Base-by-base conservation (phyloP, 257 asterid genomes). In the Scutellaria baicalensis region DNA sequence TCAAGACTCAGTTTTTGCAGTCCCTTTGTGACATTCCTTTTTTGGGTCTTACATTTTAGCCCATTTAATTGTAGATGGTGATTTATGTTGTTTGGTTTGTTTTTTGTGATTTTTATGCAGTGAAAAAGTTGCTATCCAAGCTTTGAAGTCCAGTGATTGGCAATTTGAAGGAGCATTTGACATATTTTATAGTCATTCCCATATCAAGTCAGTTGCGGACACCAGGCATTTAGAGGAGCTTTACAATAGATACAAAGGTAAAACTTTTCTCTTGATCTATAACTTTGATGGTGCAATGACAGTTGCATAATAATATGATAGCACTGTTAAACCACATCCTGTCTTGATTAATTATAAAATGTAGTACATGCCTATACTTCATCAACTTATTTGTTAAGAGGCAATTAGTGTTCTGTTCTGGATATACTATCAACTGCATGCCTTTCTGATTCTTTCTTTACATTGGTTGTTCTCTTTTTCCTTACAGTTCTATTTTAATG, bases 161-260 rank as follows among this genome's bases (percentile, higher is more conserved):
- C 94, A 89, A 72, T 87, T 91, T 74, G 99, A 94, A 81, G 98
- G 98, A 78, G 99, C 99, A 58, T 94, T 94, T 68, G 97, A 94
- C 71, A 68, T 85, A 56, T 94, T 89, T 81, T 94, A 94, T 85
- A 94, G 91, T 83, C 96, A 94, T 71, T 84, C 96, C 35, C 93
- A 88, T 9, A 23, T 79, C 64, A 94, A 86, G 80, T 76, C 97
- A 42, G 84, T 75, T 76, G 84, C 97, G 66, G 97, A 91, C 77
- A 79, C 96, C 9, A 91, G 96, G 83, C 97, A 83, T 67, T 71
- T 91, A 76, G 99, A 89, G 82, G 97, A 92, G 83, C 96, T 91
- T 63, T 94, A 84, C 90, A 86, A 83, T 66, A 89, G 89, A 92
- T 94, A 94, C 81, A 92, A 86, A 86, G 99, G 99, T 75, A 82